Base-by-base conservation (phyloP, 306 rosid genomes). In the Vachellia pachyceras region DNA sequence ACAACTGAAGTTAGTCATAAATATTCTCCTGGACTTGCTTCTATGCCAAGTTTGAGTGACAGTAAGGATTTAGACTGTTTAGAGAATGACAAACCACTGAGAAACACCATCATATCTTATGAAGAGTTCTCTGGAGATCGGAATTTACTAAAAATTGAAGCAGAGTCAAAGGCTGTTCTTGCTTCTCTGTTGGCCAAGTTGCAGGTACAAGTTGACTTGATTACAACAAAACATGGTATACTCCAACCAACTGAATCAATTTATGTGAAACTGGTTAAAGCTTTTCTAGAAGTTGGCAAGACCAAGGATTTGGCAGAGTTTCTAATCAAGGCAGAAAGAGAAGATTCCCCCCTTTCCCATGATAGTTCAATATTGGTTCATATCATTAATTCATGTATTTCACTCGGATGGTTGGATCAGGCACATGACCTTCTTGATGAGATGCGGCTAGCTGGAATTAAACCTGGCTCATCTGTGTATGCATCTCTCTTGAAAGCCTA, bases 391-490 rank as follows among this genome's bases (percentile, higher is more conserved):
- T 77, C 97, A 17, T 91, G 98, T 82, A 92, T 92, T 74, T 88
- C 86, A 12, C 90, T 88, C 70, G 98, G 97, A 80, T 87, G 94
- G 96, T 88, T 94, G 83, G 98, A 92, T 80, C 89, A 94, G 82
- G 97, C 97, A n/a, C 93, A 92, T 44, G 97, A 91, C 91, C 97
- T 94, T 80, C 90, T 94, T 39, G 94, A 94, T 68, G 97, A 94
- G 90, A 88, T 91, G 92, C 91, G 87, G 63, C 82, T 94, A 81
- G 97, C 98, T 69, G 93, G 97, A 83, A 78, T 91, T 33, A 86
- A 85, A 83, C 79, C 87, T 12, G 84, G 90, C 72, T 84, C 97
- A 39, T 90, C 94, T 9, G 84, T 92, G 69, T 91, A 92, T 74
- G 72, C 89, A 42, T 91, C 94, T 69, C 97, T 94, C 73, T 64